Percentiles rank a stretch among this genome's conserved stretches.
These are phyloP conservation scores for Penicillium roqueforti DNA, from an alignment of 495 filamentous ascomycete genomes.

Conservation along the genomic window DNA sequence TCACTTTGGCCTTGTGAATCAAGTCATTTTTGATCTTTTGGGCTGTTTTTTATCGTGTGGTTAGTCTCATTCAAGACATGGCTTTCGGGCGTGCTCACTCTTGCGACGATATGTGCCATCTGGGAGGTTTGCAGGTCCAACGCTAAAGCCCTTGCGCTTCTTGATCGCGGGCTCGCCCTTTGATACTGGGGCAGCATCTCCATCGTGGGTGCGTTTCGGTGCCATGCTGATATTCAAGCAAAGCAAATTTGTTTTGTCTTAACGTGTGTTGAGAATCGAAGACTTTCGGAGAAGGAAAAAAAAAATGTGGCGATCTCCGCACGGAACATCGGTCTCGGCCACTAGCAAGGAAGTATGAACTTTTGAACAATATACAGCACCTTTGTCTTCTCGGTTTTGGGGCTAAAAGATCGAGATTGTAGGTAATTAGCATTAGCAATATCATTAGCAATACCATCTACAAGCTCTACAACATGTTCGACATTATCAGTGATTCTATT, in stretches of 20 bases:
- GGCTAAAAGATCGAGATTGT: not conserved
- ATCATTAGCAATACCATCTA: not conserved
- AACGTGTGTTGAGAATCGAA: not conserved
- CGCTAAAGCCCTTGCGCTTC: conserved; percentile 63
- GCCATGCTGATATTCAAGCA: conserved; percentile 39
- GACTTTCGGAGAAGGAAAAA: conserved; percentile 18
- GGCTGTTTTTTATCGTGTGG: conserved; percentile 46
- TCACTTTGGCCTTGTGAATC: conserved; percentile 90
- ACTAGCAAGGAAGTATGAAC: not conserved
- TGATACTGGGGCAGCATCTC: conserved; percentile 31
- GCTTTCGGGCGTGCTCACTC: conserved; percentile 47
- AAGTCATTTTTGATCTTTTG: conserved; percentile 88
- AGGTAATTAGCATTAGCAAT: not conserved
- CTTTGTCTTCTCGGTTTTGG: not conserved
- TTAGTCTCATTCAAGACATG: not conserved
- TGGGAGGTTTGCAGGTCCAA: conserved; percentile 89
- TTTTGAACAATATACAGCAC: not conserved
- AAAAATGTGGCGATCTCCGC: conserved; percentile 23
- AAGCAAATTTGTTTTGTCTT: not conserved
- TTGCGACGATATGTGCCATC: conserved; percentile 91
- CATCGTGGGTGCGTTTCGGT: conserved; percentile 57
- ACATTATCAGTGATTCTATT: not conserved
- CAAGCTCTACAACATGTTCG: not conserved
- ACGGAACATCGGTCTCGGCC: conserved; percentile 8
- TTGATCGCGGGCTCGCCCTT: conserved; percentile 45